Evolutionary conservation across 306 rosid genomes (phyloP).

Genomic region (Elaeagnus macrophylla): DNA sequence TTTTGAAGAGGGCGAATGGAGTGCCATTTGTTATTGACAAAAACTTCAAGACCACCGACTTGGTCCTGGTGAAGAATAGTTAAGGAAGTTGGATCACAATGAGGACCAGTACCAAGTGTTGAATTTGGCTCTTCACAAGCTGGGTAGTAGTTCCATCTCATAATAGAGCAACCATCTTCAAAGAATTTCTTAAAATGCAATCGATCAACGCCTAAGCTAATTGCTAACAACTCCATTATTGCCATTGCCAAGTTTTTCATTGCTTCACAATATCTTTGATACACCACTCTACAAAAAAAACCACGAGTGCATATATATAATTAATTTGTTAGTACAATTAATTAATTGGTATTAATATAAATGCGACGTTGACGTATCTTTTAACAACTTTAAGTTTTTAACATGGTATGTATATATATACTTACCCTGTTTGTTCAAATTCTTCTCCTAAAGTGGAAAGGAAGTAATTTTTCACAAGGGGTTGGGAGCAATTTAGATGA

Average conservation of each 20-base stretch:
- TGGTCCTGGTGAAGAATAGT: conserved; percentile 71
- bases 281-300: conserved; percentile 22
- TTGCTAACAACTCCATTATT: conserved; percentile 46
- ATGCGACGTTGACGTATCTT: no score
- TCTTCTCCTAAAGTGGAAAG: conserved; percentile 33
- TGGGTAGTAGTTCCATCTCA: conserved; percentile 80
- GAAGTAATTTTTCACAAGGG: conserved; percentile 40
- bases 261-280: conserved; percentile 51
- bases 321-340: no score
- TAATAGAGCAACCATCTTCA: conserved; percentile 45
- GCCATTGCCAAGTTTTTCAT: conserved; percentile 45
- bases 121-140: conserved; percentile 38
- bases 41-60: conserved; percentile 67
- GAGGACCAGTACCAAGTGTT: conserved; percentile 67
- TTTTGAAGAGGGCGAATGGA: conserved; percentile 35
- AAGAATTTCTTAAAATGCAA: conserved; percentile 37
- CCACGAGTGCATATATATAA: background rate
- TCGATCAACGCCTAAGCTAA: conserved; percentile 54
- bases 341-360: no score
- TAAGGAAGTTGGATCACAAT: conserved; percentile 66
- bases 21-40: conserved; percentile 45
- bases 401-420: no score
- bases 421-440: conserved; percentile 50
- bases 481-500: background rate
- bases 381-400: no score